phyloP scores from a whole-genome alignment of 306 rosid genomes.

The Datisca glomerata region DNA sequence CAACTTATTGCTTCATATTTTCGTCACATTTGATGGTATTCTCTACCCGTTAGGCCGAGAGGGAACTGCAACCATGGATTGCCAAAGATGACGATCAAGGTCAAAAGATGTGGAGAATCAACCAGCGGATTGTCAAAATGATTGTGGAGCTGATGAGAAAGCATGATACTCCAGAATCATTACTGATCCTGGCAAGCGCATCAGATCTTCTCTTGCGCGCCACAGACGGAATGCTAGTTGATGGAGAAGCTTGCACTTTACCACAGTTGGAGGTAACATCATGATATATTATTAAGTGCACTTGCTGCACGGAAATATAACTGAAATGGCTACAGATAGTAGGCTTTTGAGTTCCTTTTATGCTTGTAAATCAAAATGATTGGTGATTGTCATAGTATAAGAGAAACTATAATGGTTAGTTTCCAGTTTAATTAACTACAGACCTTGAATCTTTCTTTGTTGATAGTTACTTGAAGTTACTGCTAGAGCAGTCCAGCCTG shows the following conservation, averaged over 20 bases:
- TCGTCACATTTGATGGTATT: conserved; percentile 28
- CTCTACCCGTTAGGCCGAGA: conserved; percentile 61
- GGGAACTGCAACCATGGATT: conserved; percentile 95
- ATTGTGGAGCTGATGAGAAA: conserved; percentile 93
- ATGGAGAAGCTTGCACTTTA: conserved; percentile 96
- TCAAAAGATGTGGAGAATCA: conserved; percentile 94
- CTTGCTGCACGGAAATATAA: too few species aligned
- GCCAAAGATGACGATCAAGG: conserved; percentile 89
- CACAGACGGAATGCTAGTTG: conserved; percentile 96
- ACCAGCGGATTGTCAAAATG: conserved; percentile 81
- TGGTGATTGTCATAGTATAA: too few species aligned
- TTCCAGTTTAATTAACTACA: background rate
- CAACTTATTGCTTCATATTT: conserved; percentile 9
- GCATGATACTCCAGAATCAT: conserved; percentile 69
- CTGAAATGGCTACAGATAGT: too few species aligned
- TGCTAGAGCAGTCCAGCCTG: conserved; percentile 81
- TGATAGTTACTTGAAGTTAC: conserved; percentile 83
- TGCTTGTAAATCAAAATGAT: too few species aligned
- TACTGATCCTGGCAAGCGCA: conserved; percentile 84
- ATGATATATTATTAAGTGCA: background rate
- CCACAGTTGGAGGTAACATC: conserved; percentile 83
- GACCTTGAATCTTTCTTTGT: background rate
- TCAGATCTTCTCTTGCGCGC: conserved; percentile 92
- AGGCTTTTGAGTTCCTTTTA: too few species aligned
- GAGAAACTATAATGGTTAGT: background rate